These are phyloP conservation scores for Blastocystis sp. DNA, from an alignment of 352 stramenopile genomes.

Conservation along the genomic window DNA sequence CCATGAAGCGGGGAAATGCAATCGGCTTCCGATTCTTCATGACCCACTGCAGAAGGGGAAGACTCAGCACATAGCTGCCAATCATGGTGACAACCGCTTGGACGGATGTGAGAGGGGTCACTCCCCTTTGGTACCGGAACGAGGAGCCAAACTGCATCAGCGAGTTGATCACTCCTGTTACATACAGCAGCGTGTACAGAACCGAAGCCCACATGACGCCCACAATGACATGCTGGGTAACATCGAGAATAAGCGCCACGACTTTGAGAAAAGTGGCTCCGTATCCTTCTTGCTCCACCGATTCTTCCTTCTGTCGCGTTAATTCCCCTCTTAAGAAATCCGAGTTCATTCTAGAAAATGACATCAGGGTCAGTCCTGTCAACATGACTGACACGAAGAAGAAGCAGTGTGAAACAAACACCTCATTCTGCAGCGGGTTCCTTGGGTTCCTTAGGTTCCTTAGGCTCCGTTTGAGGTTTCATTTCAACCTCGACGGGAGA, in stretches of 20 bases:
- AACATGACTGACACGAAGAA: conserved; percentile 30
- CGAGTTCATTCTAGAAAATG: conserved; percentile 22
- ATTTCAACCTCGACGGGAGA: not conserved
- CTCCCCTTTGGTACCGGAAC: conserved; percentile 32
- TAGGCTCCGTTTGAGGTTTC: not conserved
- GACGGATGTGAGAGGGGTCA: conserved; percentile 33
- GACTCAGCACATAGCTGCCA: conserved; percentile 50
- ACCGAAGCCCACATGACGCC: conserved; percentile 1
- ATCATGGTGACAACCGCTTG: conserved; percentile 36
- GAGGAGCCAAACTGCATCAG: conserved; percentile 33
- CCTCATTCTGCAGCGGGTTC: no score
- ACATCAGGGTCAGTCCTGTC: not conserved
- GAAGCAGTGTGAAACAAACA: not conserved
- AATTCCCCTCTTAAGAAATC: not conserved
- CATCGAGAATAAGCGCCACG: not conserved
- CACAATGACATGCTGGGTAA: conserved; percentile 24
- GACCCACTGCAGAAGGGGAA: conserved; percentile 43
- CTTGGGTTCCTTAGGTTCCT: not conserved
- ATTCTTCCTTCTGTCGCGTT: not conserved
- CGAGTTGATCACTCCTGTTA: conserved; percentile 12
- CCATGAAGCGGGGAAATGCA: not conserved
- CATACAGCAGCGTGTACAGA: conserved; percentile 18
- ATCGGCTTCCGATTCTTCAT: conserved; percentile 49
- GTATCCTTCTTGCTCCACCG: not conserved
- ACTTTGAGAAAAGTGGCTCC: not conserved